Base-by-base conservation (phyloP, 1,284 basidiomycete species). In the Anthracocystis walkeri region DNA sequence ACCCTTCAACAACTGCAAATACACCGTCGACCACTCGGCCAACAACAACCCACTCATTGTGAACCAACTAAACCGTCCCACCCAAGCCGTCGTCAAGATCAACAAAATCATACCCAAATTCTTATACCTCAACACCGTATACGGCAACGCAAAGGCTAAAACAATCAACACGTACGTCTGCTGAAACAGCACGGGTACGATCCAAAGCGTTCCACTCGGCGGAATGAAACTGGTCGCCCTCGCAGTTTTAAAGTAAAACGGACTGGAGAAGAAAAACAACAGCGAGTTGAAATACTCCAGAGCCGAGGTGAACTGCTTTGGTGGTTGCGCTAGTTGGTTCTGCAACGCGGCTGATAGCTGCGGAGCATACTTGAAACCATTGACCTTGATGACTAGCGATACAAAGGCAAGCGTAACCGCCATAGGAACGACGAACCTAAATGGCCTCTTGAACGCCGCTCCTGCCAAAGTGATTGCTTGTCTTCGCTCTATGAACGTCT, bases 51-150 rank as follows among this genome's bases (percentile, higher is more conserved):
- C 80, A 20, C 78, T 82, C 18, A 82, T 54, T 10, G 78, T 75
- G 65, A 79, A 80, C 77, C 78, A 82, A 12, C 70, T 73, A 54
- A 65, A 82, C 3, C 65, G 18, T 0, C 80, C 80, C 18, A 82
- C 68, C 80, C 78, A 82, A 14, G 67, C 77, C 21, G 80, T 75
- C 12, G 68, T 63, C 25, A 75, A 40, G 45, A 75, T 74, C 46
- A 82, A 56, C 41, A 68, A 25, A 11, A 64, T 45, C 50, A 79
- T 57, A 8, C 75, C 75, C 23, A 77, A 29, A 35, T 68, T 67
- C 63, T 80, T 82, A 57, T 77, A 77, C 29, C 71, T 58, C 16
- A 78, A 21, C 5, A 74, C 60, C 33, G 71, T 72, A 42, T 67
- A 76, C 12, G 80, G 80, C 27, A 82, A 49, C 2, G 70, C 51